Evolutionary conservation across 2,329 filamentous ascomycete genomes (phyloP).

Genomic region (Penicillium sp.): DNA sequence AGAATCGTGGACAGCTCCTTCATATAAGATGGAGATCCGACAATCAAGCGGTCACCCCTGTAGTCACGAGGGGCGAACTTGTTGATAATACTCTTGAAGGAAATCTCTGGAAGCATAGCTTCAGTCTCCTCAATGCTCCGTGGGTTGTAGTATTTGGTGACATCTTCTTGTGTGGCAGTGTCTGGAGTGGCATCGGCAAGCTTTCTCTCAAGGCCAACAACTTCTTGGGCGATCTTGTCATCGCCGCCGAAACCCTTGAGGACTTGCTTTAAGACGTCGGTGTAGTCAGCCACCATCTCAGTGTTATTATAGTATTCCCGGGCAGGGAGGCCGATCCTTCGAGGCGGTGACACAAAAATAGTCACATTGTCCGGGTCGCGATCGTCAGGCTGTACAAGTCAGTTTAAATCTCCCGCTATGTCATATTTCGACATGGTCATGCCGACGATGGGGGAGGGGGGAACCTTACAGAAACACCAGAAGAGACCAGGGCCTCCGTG

Average conservation of each 20-base stretch:
- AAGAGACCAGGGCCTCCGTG: slow-evolving; percentile 29
- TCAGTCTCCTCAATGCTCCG: slow-evolving; percentile 52
- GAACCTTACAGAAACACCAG: slow-evolving; percentile 29
- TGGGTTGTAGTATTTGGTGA: slow-evolving; percentile 63
- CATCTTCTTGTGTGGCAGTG: slow-evolving; percentile 54
- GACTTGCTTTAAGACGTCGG: slow-evolving; percentile 38
- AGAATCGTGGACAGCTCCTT: slow-evolving; percentile 54
- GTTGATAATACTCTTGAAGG: slow-evolving; percentile 48
- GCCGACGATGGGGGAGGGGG: neutral
- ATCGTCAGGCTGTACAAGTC: slow-evolving; percentile 41
- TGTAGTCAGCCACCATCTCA: slow-evolving; percentile 49
- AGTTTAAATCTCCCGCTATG: neutral
- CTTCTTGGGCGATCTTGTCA: slow-evolving; percentile 31
- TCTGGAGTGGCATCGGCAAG: slow-evolving; percentile 55
- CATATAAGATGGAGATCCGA: slow-evolving; percentile 56
- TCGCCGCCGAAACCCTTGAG: slow-evolving; percentile 35
- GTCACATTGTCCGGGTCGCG: slow-evolving; percentile 51
- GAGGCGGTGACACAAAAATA: slow-evolving; percentile 42
- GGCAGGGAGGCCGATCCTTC: slow-evolving; percentile 53
- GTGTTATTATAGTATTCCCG: slow-evolving; percentile 57
- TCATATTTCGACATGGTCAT: neutral
- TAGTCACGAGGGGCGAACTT: slow-evolving; percentile 49
- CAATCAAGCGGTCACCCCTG: slow-evolving; percentile 50
- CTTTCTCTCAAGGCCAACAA: slow-evolving; percentile 56
- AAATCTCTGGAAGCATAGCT: slow-evolving; percentile 52